Base-by-base conservation (phyloP, 176 grass and related monocot species). In the Carex parvula region DNA sequence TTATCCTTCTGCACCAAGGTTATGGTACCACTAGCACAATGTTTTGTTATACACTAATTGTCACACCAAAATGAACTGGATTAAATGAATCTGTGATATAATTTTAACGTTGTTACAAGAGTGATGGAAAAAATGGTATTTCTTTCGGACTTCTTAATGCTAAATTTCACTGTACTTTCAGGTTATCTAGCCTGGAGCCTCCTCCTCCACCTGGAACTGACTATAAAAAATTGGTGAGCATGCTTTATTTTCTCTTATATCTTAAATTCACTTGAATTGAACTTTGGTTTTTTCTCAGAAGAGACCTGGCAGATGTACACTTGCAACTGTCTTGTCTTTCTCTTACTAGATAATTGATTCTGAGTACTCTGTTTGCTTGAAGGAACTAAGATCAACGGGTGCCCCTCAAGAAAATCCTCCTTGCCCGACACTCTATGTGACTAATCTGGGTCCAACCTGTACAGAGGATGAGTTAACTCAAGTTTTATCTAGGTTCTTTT, bases 1-100 rank as follows among this genome's bases (percentile, higher is more conserved):
- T 88, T 98, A 92, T 93, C 83, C 93, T 85, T 94, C 95, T 90
- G 87, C 96, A 98, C 96, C 91, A 93, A 98, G 93, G 96, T 98
- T 95, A 93, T 85, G 77, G 93, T 89, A 91, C 85, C 88, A 93
- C 89, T 98, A 79, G 84, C 90, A 91, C 91, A 98, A 87, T 77
- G 21, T 84, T 92, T 89, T 76, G 60, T 90, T 90, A 85, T 82
- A 14, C 61, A 72, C 67, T 56, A 79, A 79, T 79, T 67, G 58
- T 66, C 26, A 64, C 67, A 61, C 37, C 53, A 79, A 79, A 79
- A 44, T 12, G 15, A 81, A 81, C 79, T 62, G 20, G 6, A 80
- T 12, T 15, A 21, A 41, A 66, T 15, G 54, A 44, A 4, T 67
- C 3, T 64, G 33, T 32, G 35, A 64, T 64, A 53, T 48, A 64